phyloP scores from a whole-genome alignment of 805 yeast species.

The Dipodascus albidus region DNA sequence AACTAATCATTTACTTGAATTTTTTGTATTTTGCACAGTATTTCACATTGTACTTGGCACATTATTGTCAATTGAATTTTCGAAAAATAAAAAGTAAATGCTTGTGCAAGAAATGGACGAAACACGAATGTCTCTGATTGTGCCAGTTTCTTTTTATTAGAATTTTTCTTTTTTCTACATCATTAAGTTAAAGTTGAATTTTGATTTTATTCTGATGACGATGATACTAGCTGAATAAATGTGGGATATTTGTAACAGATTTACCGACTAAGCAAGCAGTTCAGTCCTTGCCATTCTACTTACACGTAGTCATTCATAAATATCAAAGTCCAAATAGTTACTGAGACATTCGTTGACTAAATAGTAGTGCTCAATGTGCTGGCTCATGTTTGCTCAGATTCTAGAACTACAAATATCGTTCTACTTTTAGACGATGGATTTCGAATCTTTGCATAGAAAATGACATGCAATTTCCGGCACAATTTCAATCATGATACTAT shows the following conservation, averaged over 20 bases:
- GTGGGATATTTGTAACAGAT: background rate
- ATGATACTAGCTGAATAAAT: background rate
- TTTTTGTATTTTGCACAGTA: too few species aligned
- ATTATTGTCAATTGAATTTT: background rate
- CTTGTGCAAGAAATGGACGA: background rate
- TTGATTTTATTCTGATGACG: background rate
- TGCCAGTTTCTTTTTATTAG: background rate
- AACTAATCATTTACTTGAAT: too few species aligned
- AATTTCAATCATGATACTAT: background rate
- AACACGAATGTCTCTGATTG: background rate
- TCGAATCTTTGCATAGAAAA: background rate
- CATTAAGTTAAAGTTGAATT: background rate
- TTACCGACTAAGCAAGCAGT: background rate
- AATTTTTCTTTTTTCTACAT: background rate
- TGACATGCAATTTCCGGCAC: background rate
- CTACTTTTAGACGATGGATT: background rate
- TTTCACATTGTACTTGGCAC: too few species aligned
- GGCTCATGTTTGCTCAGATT: background rate
- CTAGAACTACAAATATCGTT: too few species aligned
- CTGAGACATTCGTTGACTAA: background rate
- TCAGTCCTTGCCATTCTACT: background rate
- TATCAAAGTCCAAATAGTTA: background rate
- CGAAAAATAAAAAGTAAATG: background rate
- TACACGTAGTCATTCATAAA: background rate
- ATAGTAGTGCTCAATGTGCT: background rate